Conservation (phyloP, 1,284 basidiomycete species). For the Sporisorium reilianum region DNA sequence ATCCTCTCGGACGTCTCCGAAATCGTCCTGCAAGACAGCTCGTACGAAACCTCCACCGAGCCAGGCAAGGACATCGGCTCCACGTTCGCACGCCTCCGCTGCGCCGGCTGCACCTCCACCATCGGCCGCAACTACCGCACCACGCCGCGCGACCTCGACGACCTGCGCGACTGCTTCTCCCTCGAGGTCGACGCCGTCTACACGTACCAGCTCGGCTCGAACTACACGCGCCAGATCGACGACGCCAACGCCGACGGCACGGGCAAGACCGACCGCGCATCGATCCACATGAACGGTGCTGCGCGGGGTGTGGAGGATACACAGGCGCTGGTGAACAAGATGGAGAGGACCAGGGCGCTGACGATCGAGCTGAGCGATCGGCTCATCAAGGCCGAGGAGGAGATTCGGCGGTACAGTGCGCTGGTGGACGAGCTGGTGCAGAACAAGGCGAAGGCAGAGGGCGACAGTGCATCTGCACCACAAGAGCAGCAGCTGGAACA, state of each 20-base stretch:
- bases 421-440: conserved; percentile 19
- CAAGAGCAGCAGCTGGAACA: background rate
- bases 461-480: background rate
- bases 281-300: conserved; percentile 5
- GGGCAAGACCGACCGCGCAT: background rate
- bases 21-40: conserved; percentile 24
- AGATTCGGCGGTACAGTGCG: conserved; percentile 25
- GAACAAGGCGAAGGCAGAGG: background rate
- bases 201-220: conserved; percentile 40
- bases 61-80: conserved; percentile 39
- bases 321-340: conserved; percentile 17
- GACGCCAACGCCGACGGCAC: background rate
- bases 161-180: conserved; percentile 44
- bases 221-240: conserved; percentile 24
- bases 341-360: conserved; percentile 41
- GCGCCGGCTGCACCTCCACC: conserved; percentile 31
- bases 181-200: conserved; percentile 39
- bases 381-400: conserved; percentile 38
- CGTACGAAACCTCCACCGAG: conserved; percentile 38
- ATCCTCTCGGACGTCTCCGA: conserved; percentile 48
- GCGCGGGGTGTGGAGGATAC: conserved; percentile 5
- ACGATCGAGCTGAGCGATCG: conserved; percentile 43
- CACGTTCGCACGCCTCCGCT: conserved; percentile 43
- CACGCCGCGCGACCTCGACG: conserved; percentile 47
- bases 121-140: conserved; percentile 51